Percentiles rank a stretch among this genome's conserved stretches.
Conservation (phyloP, 306 rosid genomes). For the Morella rubra region DNA sequence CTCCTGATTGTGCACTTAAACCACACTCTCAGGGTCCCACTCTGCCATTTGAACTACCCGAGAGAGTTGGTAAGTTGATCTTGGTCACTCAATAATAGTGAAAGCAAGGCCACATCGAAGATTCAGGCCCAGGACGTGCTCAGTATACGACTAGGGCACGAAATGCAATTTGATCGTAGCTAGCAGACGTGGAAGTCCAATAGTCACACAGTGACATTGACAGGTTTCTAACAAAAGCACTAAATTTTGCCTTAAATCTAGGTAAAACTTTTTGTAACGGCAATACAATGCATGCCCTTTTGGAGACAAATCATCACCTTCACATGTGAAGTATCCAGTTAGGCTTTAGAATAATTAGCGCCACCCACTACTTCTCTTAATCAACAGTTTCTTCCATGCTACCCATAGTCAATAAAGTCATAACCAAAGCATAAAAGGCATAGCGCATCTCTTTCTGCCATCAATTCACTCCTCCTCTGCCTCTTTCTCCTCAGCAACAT, state of each 20-base stretch:
- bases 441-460: neutral
- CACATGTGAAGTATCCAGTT: neutral
- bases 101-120: too few species aligned
- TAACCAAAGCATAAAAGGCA: constrained; percentile 11
- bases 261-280: neutral
- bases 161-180: too few species aligned
- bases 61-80: too few species aligned
- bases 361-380: neutral
- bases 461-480: neutral
- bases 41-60: too few species aligned
- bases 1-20: too few species aligned
- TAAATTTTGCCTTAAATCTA: neutral
- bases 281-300: neutral
- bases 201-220: too few species aligned
- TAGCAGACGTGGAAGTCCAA: too few species aligned
- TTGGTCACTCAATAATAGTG: too few species aligned
- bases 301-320: neutral
- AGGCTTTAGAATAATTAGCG: neutral
- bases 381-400: neutral
- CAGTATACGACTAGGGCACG: too few species aligned
- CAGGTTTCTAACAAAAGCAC: neutral
- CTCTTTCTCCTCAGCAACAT: constrained; percentile 19
- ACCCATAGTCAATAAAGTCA: constrained; percentile 1
- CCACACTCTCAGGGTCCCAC: too few species aligned
- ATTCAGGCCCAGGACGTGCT: too few species aligned